A percentile compares a stretch with the other conserved stretches of the same genome.
phyloP scores from a whole-genome alignment of 441 rosid genomes.

The Arabidopsis lyrata region DNA sequence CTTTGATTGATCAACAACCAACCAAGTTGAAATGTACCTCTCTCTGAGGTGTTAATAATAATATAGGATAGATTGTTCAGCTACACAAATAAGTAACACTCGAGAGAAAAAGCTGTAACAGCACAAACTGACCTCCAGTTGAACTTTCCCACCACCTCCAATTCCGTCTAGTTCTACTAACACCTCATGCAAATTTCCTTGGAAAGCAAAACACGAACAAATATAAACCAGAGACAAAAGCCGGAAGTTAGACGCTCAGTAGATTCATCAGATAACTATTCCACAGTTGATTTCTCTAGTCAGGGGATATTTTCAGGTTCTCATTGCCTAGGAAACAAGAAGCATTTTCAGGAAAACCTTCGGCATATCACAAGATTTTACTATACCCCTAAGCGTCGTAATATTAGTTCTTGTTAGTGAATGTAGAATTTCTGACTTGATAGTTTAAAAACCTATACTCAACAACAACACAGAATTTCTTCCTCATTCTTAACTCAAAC shows the following conservation, averaged over 20 bases:
- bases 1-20: too few species aligned
- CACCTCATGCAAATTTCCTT: slow-evolving; percentile 77
- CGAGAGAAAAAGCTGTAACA: slow-evolving; percentile 7
- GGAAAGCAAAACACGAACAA: slow-evolving; percentile 25
- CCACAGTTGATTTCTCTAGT: slow-evolving; percentile 20
- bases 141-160: slow-evolving; percentile 95
- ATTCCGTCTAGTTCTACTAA: slow-evolving; percentile 91
- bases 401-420: neutral
- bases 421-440: neutral
- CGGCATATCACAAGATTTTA: neutral
- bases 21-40: too few species aligned
- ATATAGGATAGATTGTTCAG: neutral
- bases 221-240: slow-evolving; percentile 12
- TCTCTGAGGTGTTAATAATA: neutral
- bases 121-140: slow-evolving; percentile 72
- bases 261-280: slow-evolving; percentile 22
- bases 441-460: neutral
- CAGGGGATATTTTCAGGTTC: neutral
- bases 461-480: slow-evolving; percentile 11
- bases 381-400: neutral
- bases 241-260: slow-evolving; percentile 9
- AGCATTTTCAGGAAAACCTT: neutral
- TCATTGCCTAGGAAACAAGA: slow-evolving; percentile 24
- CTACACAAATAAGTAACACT: slow-evolving; percentile 11
- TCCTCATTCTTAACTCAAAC: slow-evolving; percentile 3